These are phyloP conservation scores for Vitis vinifera DNA, from an alignment of 164 flowering plant genomes.

Conservation along the genomic window DNA sequence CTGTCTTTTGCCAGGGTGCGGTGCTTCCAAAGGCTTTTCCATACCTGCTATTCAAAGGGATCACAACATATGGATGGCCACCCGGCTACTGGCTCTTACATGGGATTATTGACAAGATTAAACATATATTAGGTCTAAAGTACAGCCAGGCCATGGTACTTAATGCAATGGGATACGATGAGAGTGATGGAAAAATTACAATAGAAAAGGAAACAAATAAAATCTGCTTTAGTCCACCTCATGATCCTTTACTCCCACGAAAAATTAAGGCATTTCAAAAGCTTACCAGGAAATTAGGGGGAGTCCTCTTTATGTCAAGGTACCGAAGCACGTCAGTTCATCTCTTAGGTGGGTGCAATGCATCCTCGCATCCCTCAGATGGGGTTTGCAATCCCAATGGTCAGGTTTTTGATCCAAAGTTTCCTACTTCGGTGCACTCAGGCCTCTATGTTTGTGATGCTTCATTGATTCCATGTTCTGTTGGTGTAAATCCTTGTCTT, in stretches of 20 bases:
- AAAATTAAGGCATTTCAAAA: constrained; percentile 52
- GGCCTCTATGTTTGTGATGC: constrained; percentile 46
- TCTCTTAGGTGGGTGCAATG: constrained; percentile 69
- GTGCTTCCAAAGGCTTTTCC: constrained; percentile 55
- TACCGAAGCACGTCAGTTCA: constrained; percentile 61
- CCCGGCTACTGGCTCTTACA: constrained; percentile 44
- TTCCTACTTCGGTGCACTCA: constrained; percentile 21
- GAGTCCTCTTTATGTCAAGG: constrained; percentile 57
- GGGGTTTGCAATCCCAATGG: constrained; percentile 61
- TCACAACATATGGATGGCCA: constrained; percentile 52
- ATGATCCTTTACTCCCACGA: constrained; percentile 43
- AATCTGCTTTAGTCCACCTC: constrained; percentile 43
- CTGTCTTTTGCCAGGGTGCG: constrained; percentile 34
- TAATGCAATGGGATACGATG: constrained; percentile 54
- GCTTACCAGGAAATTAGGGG: constrained; percentile 53
- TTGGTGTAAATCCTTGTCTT: constrained; percentile 41
- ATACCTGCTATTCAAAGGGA: constrained; percentile 48
- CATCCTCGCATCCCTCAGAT: constrained; percentile 39
- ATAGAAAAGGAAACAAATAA: constrained; percentile 30
- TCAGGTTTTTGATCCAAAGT: constrained; percentile 41
- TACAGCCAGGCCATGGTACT: constrained; percentile 30
- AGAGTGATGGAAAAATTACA: constrained; percentile 41
- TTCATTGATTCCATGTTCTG: constrained; percentile 40
- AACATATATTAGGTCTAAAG: constrained; percentile 15
- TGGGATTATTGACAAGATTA: constrained; percentile 43